phyloP scores from a whole-genome alignment of 2,329 filamentous ascomycete species.

The Trichoderma sp. region DNA sequence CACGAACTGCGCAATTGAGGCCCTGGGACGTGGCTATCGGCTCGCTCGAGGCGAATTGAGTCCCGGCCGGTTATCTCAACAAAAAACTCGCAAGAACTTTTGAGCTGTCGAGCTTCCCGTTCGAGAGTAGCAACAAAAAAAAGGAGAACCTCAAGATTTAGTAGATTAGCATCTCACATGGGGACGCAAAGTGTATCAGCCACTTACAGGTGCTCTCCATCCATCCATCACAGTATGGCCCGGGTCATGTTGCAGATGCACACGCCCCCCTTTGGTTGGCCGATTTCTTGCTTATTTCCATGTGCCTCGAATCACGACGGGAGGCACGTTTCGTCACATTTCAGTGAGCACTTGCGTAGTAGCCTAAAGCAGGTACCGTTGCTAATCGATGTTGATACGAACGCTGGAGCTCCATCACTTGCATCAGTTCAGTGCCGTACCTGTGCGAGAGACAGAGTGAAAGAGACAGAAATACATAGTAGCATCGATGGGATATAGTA shows the following conservation, averaged over 20 bases:
- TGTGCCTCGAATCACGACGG: neutral
- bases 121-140: neutral
- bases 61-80: neutral
- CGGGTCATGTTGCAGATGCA: conserved; percentile 1
- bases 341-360: neutral
- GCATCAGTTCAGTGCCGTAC: too few relatives aligned
- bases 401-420: neutral
- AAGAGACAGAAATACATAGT: too few relatives aligned
- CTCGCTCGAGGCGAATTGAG: neutral
- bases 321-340: conserved; percentile 11
- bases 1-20: neutral
- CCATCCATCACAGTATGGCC: neutral
- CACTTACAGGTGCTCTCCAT: neutral
- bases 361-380: neutral
- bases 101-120: neutral
- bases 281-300: neutral
- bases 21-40: neutral
- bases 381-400: neutral
- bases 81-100: neutral
- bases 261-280: neutral
- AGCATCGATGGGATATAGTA: too few relatives aligned
- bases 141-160: neutral
- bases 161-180: neutral
- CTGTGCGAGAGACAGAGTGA: neutral
- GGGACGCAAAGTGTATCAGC: neutral